Evolutionary conservation across 306 rosid species (phyloP), one percentile per base, ranked within the genome.

Genomic region (Hippophae gyantsensis): DNA sequence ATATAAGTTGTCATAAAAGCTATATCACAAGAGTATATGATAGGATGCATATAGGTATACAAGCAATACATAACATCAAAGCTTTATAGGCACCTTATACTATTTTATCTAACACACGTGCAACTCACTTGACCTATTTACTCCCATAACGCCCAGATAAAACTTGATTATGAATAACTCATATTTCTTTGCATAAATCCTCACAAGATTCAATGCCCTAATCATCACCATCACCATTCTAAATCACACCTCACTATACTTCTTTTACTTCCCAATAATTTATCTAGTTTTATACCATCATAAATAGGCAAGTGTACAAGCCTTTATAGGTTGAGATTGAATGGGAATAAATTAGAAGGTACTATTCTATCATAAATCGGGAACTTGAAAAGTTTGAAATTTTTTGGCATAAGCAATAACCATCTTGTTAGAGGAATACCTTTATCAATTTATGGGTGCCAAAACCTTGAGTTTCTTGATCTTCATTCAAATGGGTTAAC

Each of bases 401-500:
- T 84, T 44, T 48, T 86, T 25, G 97, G 86, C 52, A 12, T 84
- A 45, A 79, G 80, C 78, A 73, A 60, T 62, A 89, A 89, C 56
- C 79, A 52, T 70, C 84, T 89, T 56, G 82, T 64, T 23, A 95
- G 97, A 56, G 79, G 70, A 54, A 66, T 86, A 69, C 95, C 99
- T 60, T 12, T 75, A 45, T 66, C 89, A 11, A 70, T 93, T 47
- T 82, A 81, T 7, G 79, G 74, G 62, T 88, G 94, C 54, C 68
- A 75, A 46, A 74, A 73, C 52, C 95, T 93, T 8, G 84, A 88
- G 84, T 88, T 77, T 68, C 72, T 93, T 32, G 97, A 93, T 58
- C 90, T 93, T 48, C 95, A 89, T 71, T 78, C 94, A 1, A 93
- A 93, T 63, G 78, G 84, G 60, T 72, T 93, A 70, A 70, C 81